Evolutionary conservation across 768 basidiomycete species (phyloP), one percentile per base, ranked within the genome.

Genomic region (Peribolospora baueri): DNA sequence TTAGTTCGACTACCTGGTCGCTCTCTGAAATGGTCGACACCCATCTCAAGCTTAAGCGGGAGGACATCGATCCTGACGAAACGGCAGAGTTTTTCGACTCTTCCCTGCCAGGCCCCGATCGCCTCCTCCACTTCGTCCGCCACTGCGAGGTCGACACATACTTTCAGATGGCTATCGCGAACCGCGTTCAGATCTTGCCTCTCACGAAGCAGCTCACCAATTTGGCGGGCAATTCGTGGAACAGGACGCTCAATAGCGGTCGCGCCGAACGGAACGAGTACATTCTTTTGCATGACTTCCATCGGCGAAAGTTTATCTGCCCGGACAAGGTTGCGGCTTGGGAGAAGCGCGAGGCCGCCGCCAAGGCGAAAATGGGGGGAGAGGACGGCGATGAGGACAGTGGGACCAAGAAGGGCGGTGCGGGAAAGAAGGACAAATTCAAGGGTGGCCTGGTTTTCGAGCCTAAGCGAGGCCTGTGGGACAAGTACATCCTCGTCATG

Each of bases 241-340:
- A 90, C 69, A 86, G 90, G 63, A 97, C 93, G 0, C 68, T 98
- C 48, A 95, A 87, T 60, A 91, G 91, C 59, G 93, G 90, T 61
- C 86, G 93, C 54, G 93, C 93, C 0, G 93, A 97, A 64, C 85
- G 93, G 38, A 98, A 97, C 67, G 93, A 97, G 68, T 98, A 90
- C 72, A 95, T 98, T 76, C 70, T 98, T 47, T 73, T 98, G 13
- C 93, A 98, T 66, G 90, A 97, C 66, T 98, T 98, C 70, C 88
- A 98, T 65, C 76, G 81, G 10, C 75, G 88, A 48, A 95, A 95
- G 67, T 95, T 90, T 64, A 79, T 98, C 60, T 86, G 87, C 60
- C 93, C 93, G 1, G 93, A 98, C 72, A 97, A 97, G 67, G 57
- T 65, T 54, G 50, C 58, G 37, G 73, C 74, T 1, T 88, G 76